A percentile compares a stretch with the other conserved stretches of the same genome.
These are phyloP conservation scores for Rhodotorula babjevae DNA, from an alignment of 768 basidiomycete genomes.

Conservation along the genomic window DNA sequence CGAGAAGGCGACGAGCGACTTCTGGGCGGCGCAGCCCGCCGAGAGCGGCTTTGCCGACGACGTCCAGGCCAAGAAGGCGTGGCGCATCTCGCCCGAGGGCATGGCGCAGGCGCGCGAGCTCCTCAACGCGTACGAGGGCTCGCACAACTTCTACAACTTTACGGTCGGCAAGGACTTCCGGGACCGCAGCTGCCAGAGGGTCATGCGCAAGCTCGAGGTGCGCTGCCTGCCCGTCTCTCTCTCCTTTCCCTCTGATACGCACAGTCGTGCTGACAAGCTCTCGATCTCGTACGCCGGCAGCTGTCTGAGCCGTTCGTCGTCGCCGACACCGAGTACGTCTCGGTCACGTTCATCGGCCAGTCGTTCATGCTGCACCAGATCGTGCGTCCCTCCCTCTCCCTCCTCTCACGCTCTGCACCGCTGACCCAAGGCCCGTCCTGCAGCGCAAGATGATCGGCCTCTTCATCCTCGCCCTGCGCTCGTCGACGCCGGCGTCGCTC, in stretches of 20 bases:
- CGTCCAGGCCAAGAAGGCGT: conserved; percentile 49
- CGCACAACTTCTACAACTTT: conserved; percentile 97
- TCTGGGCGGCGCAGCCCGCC: conserved; percentile 37
- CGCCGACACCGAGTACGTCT: conserved; percentile 90
- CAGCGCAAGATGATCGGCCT: conserved; percentile 96
- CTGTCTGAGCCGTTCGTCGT: conserved; percentile 80
- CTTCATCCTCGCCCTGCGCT: conserved; percentile 72
- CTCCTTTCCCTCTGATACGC: too few relatives aligned
- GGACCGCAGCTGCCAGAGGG: conserved; percentile 75
- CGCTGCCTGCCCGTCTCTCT: background rate
- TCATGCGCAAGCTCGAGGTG: conserved; percentile 83
- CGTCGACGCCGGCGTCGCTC: conserved; percentile 65
- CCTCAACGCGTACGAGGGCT: conserved; percentile 68
- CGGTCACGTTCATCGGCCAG: conserved; percentile 88
- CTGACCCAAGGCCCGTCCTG: background rate
- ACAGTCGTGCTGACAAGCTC: too few relatives aligned
- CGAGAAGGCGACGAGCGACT: conserved; percentile 25
- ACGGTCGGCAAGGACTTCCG: conserved; percentile 80
- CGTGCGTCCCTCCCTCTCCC: conserved; percentile 41
- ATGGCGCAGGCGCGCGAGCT: conserved; percentile 58
- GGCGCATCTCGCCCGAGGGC: conserved; percentile 59
- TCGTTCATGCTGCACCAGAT: conserved; percentile 99
- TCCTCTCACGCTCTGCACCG: too few relatives aligned
- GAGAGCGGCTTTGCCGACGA: conserved; percentile 33
- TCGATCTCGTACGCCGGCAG: conserved; percentile 51